Base-by-base conservation (phyloP, 2,329 filamentous ascomycete genomes). In the Venturia carpophila region DNA sequence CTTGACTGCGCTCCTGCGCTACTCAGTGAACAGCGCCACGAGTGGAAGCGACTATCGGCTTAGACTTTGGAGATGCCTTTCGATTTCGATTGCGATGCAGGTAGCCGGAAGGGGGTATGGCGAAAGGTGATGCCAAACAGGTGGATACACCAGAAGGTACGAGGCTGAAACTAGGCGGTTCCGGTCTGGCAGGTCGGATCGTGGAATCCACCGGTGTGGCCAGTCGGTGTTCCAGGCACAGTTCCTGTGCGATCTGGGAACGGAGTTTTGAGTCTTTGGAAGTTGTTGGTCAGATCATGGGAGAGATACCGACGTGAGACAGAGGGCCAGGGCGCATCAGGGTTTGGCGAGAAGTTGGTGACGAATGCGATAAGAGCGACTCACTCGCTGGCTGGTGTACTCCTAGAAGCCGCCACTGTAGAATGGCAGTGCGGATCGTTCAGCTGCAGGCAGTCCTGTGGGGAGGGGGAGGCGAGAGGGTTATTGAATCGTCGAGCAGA, bases 1-100 rank as follows among this genome's bases (percentile, higher is more conserved):
- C 82, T 86, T 84, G 60, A 34, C 39, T 61, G 60, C 60, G 60
- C 39, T 19, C 17, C 21, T 61, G 39, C 60, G 37, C 42, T 61
- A 43, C 60, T 24, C 60, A 37, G 37, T 9, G 60, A 42, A 27
- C 24, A 42, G 34, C 39, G n/a, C 37, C 42, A 61, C 34, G 19
- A 61, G 60, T n/a, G 21, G n/a, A 39, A 11, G 58, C 37, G 13
- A 11, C 6, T 24, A 21, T 39, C 9, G n/a, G 21, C 15, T 45
- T 13, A 2, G 7, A 17, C 39, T 15, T 27, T 27, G 17, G 56
- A 21, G 34, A 42, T 37, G 11, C n/a, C n/a, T 61, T 43, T n/a
- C 21, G 7, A 27, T 30, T 61, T 21, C 11, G 60, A 15, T 61
- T 30, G 37, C 21, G 15, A 61, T 42, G 39, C 60, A 43, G 39